A percentile compares a stretch with the other conserved stretches of the same genome.
phyloP scores from a whole-genome alignment of 495 filamentous ascomycete genomes.

The Saxophila tyrrhenica region DNA sequence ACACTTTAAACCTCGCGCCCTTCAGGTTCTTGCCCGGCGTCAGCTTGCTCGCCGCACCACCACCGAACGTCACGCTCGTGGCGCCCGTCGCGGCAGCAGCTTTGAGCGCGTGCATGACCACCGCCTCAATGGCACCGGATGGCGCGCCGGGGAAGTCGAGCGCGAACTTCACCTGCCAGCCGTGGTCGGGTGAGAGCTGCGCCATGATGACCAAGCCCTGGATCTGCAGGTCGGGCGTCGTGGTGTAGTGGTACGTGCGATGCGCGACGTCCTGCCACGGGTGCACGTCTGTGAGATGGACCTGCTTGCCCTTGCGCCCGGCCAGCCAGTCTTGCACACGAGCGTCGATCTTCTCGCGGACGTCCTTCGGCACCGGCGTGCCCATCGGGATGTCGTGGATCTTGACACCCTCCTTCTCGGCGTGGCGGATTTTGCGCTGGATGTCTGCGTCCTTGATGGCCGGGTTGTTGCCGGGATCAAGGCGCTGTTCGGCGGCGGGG shows the following conservation, averaged over 20 bases:
- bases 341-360: conserved; percentile 52
- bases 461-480: conserved; percentile 49
- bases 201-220: conserved; percentile 62
- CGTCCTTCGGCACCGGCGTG: conserved; percentile 47
- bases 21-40: conserved; percentile 63
- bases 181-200: conserved; percentile 60
- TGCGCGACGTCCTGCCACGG: conserved; percentile 71
- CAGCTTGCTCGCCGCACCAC: conserved; percentile 56
- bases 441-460: conserved; percentile 47
- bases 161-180: conserved; percentile 81
- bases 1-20: conserved; percentile 58
- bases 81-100: conserved; percentile 50
- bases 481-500: conserved; percentile 72
- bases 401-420: conserved; percentile 66
- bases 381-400: conserved; percentile 53
- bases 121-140: conserved; percentile 65
- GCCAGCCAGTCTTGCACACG: conserved; percentile 67
- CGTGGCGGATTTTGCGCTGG: conserved; percentile 61
- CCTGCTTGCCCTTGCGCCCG: conserved; percentile 67
- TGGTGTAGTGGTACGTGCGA: conserved; percentile 69
- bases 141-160: conserved; percentile 74
- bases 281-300: conserved; percentile 72
- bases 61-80: conserved; percentile 65
- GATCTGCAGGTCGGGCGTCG: conserved; percentile 54
- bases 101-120: conserved; percentile 68